A percentile compares a stretch with the other conserved stretches of the same genome.
phyloP scores from a whole-genome alignment of 495 filamentous ascomycete species.

The Talaromyces ruber region DNA sequence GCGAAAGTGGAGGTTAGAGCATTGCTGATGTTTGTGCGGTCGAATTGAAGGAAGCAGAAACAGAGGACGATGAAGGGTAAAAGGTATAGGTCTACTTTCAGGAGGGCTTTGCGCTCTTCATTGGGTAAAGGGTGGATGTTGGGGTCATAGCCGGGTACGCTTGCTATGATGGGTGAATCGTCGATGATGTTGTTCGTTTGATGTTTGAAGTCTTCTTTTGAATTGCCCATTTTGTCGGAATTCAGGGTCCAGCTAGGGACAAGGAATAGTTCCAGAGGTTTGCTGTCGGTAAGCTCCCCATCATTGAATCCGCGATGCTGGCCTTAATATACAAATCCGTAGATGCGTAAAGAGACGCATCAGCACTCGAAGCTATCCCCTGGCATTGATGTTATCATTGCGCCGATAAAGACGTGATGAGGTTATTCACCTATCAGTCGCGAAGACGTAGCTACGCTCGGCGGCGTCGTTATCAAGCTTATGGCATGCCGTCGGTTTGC shows the following conservation, averaged over 20 bases:
- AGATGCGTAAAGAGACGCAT: too few species aligned
- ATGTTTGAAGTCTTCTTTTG: not conserved
- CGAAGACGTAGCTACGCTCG: not conserved
- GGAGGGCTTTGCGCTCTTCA: not conserved
- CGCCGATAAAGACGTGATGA: constrained; percentile 6
- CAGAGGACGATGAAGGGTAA: constrained; percentile 4
- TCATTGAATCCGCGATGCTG: not conserved
- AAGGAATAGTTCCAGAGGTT: not conserved
- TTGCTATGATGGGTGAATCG: not conserved
- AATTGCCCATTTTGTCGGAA: not conserved
- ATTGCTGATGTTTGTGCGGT: constrained; percentile 5
- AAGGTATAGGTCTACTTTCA: constrained; percentile 1
- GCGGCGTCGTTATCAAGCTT: not conserved
- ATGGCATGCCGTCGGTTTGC: constrained; percentile 7
- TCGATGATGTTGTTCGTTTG: not conserved
- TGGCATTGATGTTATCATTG: constrained; percentile 4
- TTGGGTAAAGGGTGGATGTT: not conserved
- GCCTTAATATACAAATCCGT: not conserved
- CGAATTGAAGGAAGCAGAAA: constrained; percentile 7
- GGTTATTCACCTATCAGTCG: constrained; percentile 1
- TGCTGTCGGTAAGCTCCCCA: not conserved
- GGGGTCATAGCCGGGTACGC: constrained; percentile 1
- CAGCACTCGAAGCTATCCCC: not conserved
- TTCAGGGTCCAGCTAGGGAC: not conserved
- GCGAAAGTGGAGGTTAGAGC: not conserved